These are phyloP conservation scores for Plenodomus lindquistii DNA, from an alignment of 2,329 filamentous ascomycete species.

Conservation along the genomic window DNA sequence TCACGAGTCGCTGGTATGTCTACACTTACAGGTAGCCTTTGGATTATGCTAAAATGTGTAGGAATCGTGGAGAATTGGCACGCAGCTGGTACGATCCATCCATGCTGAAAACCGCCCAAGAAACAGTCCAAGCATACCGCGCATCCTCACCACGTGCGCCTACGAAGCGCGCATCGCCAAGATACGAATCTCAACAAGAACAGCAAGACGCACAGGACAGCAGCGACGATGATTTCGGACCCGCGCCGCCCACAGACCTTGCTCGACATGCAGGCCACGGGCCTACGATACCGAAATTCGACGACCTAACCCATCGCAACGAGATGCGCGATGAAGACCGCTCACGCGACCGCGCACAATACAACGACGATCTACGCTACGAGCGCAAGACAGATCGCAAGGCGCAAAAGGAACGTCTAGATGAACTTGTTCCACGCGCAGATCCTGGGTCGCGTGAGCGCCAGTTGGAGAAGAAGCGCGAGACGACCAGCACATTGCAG, in stretches of 20 bases:
- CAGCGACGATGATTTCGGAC: slow-evolving; percentile 55
- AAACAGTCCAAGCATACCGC: slow-evolving; percentile 30
- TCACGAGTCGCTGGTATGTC: slow-evolving; percentile 78
- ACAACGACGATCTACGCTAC: slow-evolving; percentile 59
- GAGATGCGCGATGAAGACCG: slow-evolving; percentile 60
- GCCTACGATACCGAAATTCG: slow-evolving; percentile 68
- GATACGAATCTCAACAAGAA: slow-evolving; percentile 13
- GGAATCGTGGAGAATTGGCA: slow-evolving; percentile 83
- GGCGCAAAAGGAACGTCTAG: slow-evolving; percentile 70
- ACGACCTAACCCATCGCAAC: slow-evolving; percentile 71
- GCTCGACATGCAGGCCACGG: slow-evolving; percentile 44
- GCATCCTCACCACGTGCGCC: slow-evolving; percentile 11
- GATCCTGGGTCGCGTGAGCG: slow-evolving; percentile 83
- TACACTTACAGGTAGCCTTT: background rate
- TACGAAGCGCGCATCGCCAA: slow-evolving; percentile 23
- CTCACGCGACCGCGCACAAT: slow-evolving; percentile 54
- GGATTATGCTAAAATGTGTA: slow-evolving; percentile 54
- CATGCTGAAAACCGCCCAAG: slow-evolving; percentile 61
- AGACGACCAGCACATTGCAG: slow-evolving; percentile 71
- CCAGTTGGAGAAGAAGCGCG: slow-evolving; percentile 80
- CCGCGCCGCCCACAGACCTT: slow-evolving; percentile 52
- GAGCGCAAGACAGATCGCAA: slow-evolving; percentile 68
- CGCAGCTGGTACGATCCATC: slow-evolving; percentile 92
- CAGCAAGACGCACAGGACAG: slow-evolving; percentile 13
- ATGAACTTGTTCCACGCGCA: slow-evolving; percentile 81